Evolutionary conservation across 345 rosid genomes (phyloP), one percentile per base, ranked within the genome.

Genomic region (Pugionium dolabratum): DNA sequence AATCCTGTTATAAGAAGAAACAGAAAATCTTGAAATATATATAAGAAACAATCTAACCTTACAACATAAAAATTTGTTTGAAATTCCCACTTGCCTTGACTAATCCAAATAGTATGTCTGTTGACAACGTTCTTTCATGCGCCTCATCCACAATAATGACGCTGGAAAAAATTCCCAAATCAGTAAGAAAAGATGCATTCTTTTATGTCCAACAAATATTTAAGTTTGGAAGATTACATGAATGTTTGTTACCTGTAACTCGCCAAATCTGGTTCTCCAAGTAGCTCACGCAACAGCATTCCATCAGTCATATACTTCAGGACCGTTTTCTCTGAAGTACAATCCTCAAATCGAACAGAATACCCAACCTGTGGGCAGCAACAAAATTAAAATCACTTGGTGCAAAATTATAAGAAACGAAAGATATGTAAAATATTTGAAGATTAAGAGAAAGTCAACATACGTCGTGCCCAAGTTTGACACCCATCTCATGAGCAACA

Each of bases 111-210:
- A 94, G 82, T 65, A 94, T 90, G 76, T 94, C 99, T 5, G 99
- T 94, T 28, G 99, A 94, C 68, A 94, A 75, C 25, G 99, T 94
- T 80, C 99, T 94, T 82, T 94, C 99, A 76, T 94, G 99, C 2
- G 99, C 97, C 83, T 94, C 97, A 57, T 94, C 99, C 74, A 94
- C 97, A 89, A 94, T 90, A 67, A 90, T 79, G 30, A 94, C 92
- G 66, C 97, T 91, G 83, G 18, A 18, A 71, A 77, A 77, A 56
- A 71, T 60, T 66, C 40, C 62, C 36, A 30, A 45, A 27, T 34
- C 49, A 46, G 59, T 59, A 66, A 76, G 62, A 43, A 65, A 66
- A 62, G 43, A 35, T 33, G 58, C 18, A 18, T 18, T 18, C 18
- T 18, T 46, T 49, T 36, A 7, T 33, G 46, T 30, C 37, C 7